Evolutionary conservation across 768 basidiomycete species (phyloP), one percentile per base, ranked within the genome.

Genomic region (Tulasnella sp.): DNA sequence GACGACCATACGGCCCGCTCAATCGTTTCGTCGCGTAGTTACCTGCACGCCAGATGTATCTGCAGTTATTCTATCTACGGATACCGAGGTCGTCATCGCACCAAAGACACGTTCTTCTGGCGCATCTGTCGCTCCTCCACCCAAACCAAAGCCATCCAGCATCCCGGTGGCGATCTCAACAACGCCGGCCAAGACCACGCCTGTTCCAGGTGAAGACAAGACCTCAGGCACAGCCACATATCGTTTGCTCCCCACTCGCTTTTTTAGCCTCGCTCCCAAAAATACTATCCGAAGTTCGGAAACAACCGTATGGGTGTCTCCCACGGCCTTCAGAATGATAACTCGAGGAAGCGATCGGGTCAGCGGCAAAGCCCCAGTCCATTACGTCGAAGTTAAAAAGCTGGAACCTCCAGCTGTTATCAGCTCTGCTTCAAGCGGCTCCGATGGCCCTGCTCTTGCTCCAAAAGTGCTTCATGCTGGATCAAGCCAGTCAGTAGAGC

Each of bases 81-180:
- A 95, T 84, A 98, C 97, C 1, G 97, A 99, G 86, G 92, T 99
- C 77, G 91, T 92, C 81, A 94, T 99, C 77, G 94, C 97, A 0
- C 97, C 98, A 0, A 95, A 96, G 84, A 86, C 89, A 0, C 91
- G 93, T 83, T 80, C 82, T 80, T 81, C 83, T 16, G 75, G 80
- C 22, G 79, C 81, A 42, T 69, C 83, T 75, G 42, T 37, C 54
- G 44, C 80, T 18, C 78, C 64, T 24, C 37, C 81, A 83, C 81
- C 78, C 81, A 37, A 79, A 84, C 76, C 78, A 82, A 69, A 82
- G 20, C 81, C 85, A 60, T 75, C 60, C 78, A 60, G 24, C 54
- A 76, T 73, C 11, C 69, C 31, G 83, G 83, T 22, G 58, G 75
- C 34, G 46, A 54, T 31, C 28, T 7, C 34, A 11, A 69, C 24